Percentiles rank a stretch among this genome's conserved stretches.
These are phyloP conservation scores for Malus hybrid DNA, from an alignment of 331 rosid species.

Conservation along the genomic window DNA sequence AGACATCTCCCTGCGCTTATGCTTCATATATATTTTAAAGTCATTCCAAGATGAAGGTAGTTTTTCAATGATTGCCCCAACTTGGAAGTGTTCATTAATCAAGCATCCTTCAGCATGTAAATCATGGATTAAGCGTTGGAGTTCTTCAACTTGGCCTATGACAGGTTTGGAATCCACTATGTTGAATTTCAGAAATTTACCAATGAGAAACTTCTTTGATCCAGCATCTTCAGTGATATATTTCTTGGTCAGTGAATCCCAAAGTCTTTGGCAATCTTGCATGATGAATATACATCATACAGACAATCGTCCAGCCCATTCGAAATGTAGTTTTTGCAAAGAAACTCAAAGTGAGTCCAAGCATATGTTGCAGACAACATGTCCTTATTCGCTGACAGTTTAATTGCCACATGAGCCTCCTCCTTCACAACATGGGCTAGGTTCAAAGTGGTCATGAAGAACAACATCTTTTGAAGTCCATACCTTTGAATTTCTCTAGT, in stretches of 20 bases:
- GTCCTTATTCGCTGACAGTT: neutral
- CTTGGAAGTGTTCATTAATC: neutral
- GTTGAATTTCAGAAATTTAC: neutral
- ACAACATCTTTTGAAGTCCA: too few species aligned
- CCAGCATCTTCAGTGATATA: neutral
- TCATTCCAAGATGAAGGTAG: neutral
- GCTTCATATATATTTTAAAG: neutral
- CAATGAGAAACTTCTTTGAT: neutral
- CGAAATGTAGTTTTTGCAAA: neutral
- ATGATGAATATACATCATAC: neutral
- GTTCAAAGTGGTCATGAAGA: too few species aligned
- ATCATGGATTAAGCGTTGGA: neutral
- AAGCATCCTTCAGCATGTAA: neutral
- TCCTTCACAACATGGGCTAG: neutral
- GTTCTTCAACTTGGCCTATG: neutral
- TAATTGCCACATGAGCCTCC: neutral
- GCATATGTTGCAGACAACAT: neutral
- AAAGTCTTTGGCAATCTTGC: neutral
- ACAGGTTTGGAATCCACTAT: neutral
- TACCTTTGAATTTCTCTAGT: too few species aligned
- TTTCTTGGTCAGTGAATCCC: neutral
- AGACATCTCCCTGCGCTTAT: neutral
- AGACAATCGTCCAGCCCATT: neutral
- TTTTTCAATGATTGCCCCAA: neutral
- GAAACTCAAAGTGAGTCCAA: neutral